Evolutionary conservation across 305 asterid species (phyloP).

Genomic region (Fraxinus ornus): DNA sequence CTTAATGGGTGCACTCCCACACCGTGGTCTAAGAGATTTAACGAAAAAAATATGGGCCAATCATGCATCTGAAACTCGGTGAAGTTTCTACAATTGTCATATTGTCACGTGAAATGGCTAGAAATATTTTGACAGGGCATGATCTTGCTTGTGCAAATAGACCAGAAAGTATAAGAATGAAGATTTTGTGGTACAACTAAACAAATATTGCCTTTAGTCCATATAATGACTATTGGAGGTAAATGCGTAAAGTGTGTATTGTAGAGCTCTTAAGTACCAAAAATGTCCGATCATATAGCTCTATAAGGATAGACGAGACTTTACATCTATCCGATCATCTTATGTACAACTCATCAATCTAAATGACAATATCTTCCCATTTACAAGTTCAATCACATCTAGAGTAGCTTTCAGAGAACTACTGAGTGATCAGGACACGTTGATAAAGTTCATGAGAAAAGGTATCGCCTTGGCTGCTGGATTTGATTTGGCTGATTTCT

Average conservation of each 20-base stretch:
- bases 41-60: background rate
- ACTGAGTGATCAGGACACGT: background rate
- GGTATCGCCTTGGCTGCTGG: background rate
- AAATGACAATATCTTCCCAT: background rate
- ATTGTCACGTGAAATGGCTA: background rate
- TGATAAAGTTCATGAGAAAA: background rate
- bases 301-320: background rate
- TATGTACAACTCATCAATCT: background rate
- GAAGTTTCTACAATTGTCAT: background rate
- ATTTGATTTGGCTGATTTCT: background rate
- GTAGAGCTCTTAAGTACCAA: background rate
- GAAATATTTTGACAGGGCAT: background rate
- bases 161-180: background rate
- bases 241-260: no score
- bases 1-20: constrained; percentile 2
- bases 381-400: background rate
- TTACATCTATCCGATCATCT: no score
- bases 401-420: background rate
- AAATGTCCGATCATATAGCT: background rate
- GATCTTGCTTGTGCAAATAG: background rate
- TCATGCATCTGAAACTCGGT: background rate
- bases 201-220: background rate
- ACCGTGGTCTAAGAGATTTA: background rate
- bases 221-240: no score
- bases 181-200: background rate